These are phyloP conservation scores for Penicillium digitatum DNA, from an alignment of 2,329 filamentous ascomycete species.

Conservation along the genomic window DNA sequence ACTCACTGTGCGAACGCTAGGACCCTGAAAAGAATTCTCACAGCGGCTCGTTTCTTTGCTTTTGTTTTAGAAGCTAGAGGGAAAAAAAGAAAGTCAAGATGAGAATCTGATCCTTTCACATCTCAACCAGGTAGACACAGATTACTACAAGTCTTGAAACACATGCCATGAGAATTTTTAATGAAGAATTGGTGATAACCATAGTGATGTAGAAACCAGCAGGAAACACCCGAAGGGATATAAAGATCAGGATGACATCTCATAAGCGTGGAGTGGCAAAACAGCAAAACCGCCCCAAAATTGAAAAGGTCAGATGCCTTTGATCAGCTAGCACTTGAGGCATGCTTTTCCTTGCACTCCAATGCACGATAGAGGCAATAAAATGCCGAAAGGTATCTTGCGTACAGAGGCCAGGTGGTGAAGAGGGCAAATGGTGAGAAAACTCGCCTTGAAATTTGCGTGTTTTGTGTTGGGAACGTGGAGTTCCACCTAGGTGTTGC, in stretches of 20 bases:
- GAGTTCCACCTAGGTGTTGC: conserved; percentile 3
- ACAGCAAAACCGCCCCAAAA: not conserved
- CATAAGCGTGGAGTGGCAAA: conserved; percentile 1
- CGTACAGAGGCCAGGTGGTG: not conserved
- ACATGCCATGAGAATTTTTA: not conserved
- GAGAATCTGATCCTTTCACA: not conserved
- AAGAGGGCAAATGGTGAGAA: conserved; percentile 1
- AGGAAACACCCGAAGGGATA: conserved; percentile 11
- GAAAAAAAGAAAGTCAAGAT: not conserved
- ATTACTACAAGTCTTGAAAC: not conserved
- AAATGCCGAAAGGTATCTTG: not conserved
- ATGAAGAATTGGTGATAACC: conserved; percentile 11
- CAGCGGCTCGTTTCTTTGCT: not conserved
- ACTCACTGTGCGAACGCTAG: not conserved
- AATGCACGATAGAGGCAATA: not conserved
- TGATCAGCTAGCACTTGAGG: not conserved
- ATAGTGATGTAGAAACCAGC: conserved; percentile 5
- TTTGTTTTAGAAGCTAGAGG: not conserved
- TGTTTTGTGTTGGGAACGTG: not conserved
- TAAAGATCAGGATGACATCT: conserved; percentile 10
- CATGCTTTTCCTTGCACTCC: not conserved
- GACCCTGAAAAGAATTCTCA: not conserved
- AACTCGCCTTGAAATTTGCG: conserved; percentile 2
- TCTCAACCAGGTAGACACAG: not conserved
- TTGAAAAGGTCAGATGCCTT: not conserved